Conservation (phyloP, 2,329 filamentous ascomycete genomes). For the Apiospora marii region DNA sequence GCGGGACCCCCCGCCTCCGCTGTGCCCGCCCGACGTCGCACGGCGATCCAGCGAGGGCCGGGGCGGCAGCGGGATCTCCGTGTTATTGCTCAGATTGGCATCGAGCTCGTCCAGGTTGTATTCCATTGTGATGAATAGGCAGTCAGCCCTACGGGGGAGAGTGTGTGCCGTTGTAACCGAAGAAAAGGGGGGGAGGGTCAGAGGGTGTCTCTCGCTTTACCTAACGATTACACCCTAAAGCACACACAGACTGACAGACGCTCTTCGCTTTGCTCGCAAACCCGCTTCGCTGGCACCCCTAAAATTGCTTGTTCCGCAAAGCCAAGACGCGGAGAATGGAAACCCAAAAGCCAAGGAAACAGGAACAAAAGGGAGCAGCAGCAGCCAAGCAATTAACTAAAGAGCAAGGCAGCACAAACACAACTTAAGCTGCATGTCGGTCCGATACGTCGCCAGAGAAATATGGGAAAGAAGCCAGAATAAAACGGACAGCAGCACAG, state of each 20-base stretch:
- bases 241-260: not conserved
- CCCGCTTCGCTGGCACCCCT: slow-evolving; percentile 1
- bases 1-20: slow-evolving; percentile 24
- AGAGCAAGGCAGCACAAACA: not conserved
- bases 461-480: slow-evolving; percentile 8
- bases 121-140: slow-evolving; percentile 30
- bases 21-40: slow-evolving; percentile 32
- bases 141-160: not conserved
- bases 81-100: slow-evolving; percentile 36
- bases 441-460: not conserved
- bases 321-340: slow-evolving; percentile 16
- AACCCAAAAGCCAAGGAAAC: slow-evolving; percentile 10
- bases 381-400: slow-evolving; percentile 20
- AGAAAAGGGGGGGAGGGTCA: not conserved
- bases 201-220: not conserved
- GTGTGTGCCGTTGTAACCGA: not conserved
- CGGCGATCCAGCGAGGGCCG: slow-evolving; percentile 27
- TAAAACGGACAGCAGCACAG: not conserved
- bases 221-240: not conserved
- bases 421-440: not conserved
- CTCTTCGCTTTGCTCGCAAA: not conserved
- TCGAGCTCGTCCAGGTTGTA: slow-evolving; percentile 42
- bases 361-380: slow-evolving; percentile 10
- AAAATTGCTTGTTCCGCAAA: slow-evolving; percentile 10
- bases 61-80: not conserved